phyloP scores from a whole-genome alignment of 2,329 filamentous ascomycete species.

The Fusarium pseudograminearum region DNA sequence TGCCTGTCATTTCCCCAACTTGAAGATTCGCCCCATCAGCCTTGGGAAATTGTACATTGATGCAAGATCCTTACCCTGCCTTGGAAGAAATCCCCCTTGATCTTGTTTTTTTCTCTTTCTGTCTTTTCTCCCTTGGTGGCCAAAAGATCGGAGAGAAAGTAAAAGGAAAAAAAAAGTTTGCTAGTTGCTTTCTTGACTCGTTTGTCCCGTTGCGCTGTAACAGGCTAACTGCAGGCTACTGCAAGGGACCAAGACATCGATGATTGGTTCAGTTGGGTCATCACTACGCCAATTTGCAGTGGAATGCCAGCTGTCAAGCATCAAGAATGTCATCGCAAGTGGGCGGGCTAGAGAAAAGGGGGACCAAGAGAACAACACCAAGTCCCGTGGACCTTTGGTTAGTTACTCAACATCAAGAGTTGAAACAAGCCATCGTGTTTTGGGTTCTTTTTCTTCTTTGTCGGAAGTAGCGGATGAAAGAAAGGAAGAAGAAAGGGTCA shows the following conservation, averaged over 20 bases:
- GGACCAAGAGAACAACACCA: slow-evolving; percentile 2
- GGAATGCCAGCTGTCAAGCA: slow-evolving; percentile 20
- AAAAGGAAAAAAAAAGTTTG: background rate
- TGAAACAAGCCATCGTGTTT: slow-evolving; percentile 33
- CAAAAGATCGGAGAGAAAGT: too few relatives aligned
- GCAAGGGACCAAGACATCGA: slow-evolving; percentile 18
- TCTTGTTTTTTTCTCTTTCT: background rate
- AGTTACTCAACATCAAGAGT: background rate
- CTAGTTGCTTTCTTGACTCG: slow-evolving; percentile 26
- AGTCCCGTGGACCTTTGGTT: background rate
- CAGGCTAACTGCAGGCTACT: slow-evolving; percentile 26
- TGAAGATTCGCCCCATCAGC: slow-evolving; percentile 6
- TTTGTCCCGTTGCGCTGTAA: slow-evolving; percentile 17
- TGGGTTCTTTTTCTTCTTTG: slow-evolving; percentile 19
- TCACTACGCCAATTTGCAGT: slow-evolving; percentile 12
- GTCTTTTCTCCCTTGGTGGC: slow-evolving; percentile 1
- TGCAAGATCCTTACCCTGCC: slow-evolving; percentile 8
- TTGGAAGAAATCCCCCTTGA: slow-evolving; percentile 6
- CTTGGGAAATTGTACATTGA: slow-evolving; percentile 21
- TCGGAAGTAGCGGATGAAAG: slow-evolving; percentile 7
- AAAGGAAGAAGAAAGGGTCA: background rate
- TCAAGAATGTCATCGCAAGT: slow-evolving; percentile 22
- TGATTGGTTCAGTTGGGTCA: slow-evolving; percentile 9
- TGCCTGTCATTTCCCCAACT: background rate
- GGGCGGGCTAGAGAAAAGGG: background rate